Percentiles rank a stretch among this genome's conserved stretches.
phyloP scores from a whole-genome alignment of 2,329 filamentous ascomycete species.

The Cercospora brassicicola region DNA sequence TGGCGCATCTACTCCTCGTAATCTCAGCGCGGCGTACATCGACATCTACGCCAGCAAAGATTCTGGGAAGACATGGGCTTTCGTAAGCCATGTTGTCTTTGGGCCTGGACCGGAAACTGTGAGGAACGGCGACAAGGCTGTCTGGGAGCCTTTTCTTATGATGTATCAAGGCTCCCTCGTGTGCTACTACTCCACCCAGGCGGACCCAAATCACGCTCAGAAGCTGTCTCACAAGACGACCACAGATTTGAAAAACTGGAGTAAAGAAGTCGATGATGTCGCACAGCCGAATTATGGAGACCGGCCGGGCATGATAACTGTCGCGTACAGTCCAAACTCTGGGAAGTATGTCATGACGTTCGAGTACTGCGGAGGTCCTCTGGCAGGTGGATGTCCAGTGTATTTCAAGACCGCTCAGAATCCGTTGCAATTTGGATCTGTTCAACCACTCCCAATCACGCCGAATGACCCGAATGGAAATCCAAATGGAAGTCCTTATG shows the following conservation, averaged over 20 bases:
- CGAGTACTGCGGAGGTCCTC: conserved; percentile 58
- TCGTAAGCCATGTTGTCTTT: conserved; percentile 64
- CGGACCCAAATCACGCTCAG: not conserved
- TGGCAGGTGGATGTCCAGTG: conserved; percentile 46
- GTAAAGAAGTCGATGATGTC: not conserved
- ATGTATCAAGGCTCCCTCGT: not conserved
- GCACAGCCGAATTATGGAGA: not conserved
- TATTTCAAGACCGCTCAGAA: conserved; percentile 52
- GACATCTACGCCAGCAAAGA: conserved; percentile 68
- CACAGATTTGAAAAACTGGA: not conserved
- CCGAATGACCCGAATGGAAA: not conserved
- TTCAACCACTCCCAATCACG: not conserved
- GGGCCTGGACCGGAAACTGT: conserved; percentile 41
- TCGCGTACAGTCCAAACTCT: not conserved
- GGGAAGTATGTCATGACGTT: conserved; percentile 56
- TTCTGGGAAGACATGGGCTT: conserved; percentile 62
- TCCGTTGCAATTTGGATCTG: not conserved
- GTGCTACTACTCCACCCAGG: not conserved
- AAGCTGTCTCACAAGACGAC: not conserved
- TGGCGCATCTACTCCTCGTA: conserved; percentile 59
- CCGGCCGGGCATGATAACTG: not conserved
- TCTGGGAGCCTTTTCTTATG: not conserved
- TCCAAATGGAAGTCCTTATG: not conserved
- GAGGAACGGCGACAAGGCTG: not conserved
- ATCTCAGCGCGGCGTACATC: conserved; percentile 65